Percentiles rank a stretch among this genome's conserved stretches.
phyloP scores from a whole-genome alignment of 257 asterid species.

The Hygrophila difformis region DNA sequence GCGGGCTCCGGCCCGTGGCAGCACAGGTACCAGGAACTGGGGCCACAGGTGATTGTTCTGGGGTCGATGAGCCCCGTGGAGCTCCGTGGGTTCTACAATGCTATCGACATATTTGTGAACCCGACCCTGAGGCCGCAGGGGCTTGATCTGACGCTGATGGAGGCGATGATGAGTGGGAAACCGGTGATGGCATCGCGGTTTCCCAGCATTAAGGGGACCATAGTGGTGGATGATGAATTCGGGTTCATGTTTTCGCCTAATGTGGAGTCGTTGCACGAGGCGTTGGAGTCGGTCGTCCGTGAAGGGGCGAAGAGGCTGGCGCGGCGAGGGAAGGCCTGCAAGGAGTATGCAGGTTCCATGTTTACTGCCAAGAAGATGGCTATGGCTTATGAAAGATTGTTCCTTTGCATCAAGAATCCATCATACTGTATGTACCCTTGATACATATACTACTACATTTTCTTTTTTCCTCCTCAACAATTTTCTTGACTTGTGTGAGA shows the following conservation, averaged over 20 bases:
- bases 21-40: conserved; percentile 59
- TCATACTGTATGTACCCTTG: conserved; percentile 58
- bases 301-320: conserved; percentile 63
- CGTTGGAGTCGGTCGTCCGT: conserved; percentile 48
- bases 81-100: conserved; percentile 53
- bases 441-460: too few species aligned
- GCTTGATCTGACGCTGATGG: conserved; percentile 85
- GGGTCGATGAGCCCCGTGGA: conserved; percentile 67
- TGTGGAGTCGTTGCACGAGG: conserved; percentile 52
- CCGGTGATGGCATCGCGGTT: conserved; percentile 89
- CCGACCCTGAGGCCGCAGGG: conserved; percentile 97
- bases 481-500: too few species aligned
- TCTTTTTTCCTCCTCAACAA: too few species aligned
- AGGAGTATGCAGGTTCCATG: conserved; percentile 66
- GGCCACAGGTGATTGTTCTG: conserved; percentile 49
- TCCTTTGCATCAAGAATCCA: conserved; percentile 69
- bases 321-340: conserved; percentile 69
- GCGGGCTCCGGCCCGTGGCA: conserved; percentile 95
- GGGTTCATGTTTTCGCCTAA: conserved; percentile 87
- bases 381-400: conserved; percentile 79
- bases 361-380: conserved; percentile 88
- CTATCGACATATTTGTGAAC: conserved; percentile 73
- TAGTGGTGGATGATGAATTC: conserved; percentile 62
- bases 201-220: conserved; percentile 84
- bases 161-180: conserved; percentile 92